Evolutionary conservation across 768 basidiomycete species (phyloP).

Genomic region (Favolaschia claudopus): DNA sequence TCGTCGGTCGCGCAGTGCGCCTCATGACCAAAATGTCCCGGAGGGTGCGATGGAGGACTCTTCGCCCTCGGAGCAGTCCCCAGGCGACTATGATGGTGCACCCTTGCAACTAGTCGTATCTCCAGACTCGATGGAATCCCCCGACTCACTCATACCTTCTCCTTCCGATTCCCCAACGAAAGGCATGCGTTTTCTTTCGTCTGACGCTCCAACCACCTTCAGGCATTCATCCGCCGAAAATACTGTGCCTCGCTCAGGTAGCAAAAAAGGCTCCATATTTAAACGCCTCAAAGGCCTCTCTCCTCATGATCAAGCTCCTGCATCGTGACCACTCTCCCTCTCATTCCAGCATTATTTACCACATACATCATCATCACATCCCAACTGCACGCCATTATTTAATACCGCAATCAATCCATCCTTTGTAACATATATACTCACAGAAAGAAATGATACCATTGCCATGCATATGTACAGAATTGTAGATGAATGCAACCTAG

Average conservation of each 20-base stretch:
- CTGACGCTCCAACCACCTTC: constrained; percentile 13
- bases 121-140: too few species aligned
- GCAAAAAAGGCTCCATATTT: constrained; percentile 16
- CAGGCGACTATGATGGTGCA: too few species aligned
- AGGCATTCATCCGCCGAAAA: constrained; percentile 21
- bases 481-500: constrained; percentile 7
- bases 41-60: background rate
- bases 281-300: constrained; percentile 20
- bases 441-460: background rate
- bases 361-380: background rate
- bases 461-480: background rate
- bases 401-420: background rate
- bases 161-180: background rate
- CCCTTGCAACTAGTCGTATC: too few species aligned
- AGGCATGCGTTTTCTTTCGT: constrained; percentile 2
- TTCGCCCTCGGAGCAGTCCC: constrained; percentile 2
- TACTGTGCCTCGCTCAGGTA: background rate
- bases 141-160: background rate
- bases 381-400: background rate
- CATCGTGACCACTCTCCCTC: background rate
- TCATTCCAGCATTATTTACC: background rate
- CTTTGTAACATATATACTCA: too few species aligned
- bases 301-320: background rate
- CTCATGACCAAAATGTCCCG: constrained; percentile 21
- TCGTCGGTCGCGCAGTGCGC: constrained; percentile 27